phyloP scores from a whole-genome alignment of 805 yeast genomes.

The Candida corydali region DNA sequence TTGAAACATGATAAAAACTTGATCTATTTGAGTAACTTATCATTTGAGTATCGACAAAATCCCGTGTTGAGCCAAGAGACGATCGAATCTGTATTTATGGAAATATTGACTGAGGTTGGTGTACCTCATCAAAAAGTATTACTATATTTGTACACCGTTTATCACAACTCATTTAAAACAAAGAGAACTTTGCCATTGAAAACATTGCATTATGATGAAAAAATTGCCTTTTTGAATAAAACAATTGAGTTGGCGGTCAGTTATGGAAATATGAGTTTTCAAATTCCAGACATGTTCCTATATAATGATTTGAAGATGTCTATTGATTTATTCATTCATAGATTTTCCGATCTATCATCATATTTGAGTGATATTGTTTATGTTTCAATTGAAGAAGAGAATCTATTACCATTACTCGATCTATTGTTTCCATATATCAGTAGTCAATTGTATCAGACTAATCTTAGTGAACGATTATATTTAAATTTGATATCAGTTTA shows the following conservation, averaged over 20 bases:
- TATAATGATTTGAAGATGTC: slow-evolving; percentile 32
- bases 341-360: slow-evolving; percentile 16
- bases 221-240: slow-evolving; percentile 42
- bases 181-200: slow-evolving; percentile 43
- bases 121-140: slow-evolving; percentile 37
- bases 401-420: slow-evolving; percentile 55
- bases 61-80: slow-evolving; percentile 23
- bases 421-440: slow-evolving; percentile 47
- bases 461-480: slow-evolving; percentile 48
- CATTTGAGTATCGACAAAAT: slow-evolving; percentile 17
- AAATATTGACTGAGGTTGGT: slow-evolving; percentile 53
- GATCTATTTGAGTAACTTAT: slow-evolving; percentile 20
- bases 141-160: slow-evolving; percentile 43
- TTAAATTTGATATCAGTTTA: slow-evolving; percentile 50
- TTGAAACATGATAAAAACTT: slow-evolving; percentile 17
- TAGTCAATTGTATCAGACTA: slow-evolving; percentile 29
- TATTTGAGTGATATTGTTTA: slow-evolving; percentile 55
- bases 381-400: slow-evolving; percentile 63
- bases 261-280: slow-evolving; percentile 66
- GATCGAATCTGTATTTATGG: slow-evolving; percentile 52
- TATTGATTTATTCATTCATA: slow-evolving; percentile 21
- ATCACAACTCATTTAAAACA: slow-evolving; percentile 35
- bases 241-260: slow-evolving; percentile 48
- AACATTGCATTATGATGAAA: slow-evolving; percentile 32
- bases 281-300: slow-evolving; percentile 59